Base-by-base conservation (phyloP, 805 yeast species). In the Yarrowia yakushimensis region DNA sequence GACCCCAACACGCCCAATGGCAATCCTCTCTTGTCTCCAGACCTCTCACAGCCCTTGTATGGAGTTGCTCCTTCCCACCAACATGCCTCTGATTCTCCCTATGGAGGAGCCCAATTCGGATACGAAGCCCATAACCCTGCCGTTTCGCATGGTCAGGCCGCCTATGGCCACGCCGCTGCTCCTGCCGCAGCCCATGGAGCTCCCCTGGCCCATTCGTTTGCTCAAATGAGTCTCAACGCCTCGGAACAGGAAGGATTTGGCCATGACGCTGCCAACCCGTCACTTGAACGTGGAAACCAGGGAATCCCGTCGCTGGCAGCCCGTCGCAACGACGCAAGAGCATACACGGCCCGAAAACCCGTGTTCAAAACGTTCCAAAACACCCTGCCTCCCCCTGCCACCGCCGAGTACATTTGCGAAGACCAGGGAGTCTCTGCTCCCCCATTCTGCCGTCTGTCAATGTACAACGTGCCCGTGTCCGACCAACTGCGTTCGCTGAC, bases 31-130 rank as follows among this genome's bases (percentile, higher is more conserved):
- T 9, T 48, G 55, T 22, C 55, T 3, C 37, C 55, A 13, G 34
- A 48, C 28, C 39, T 33, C 11, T n/a, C 39, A 12, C 87, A 96
- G 74, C 90, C 89, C 62, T 97, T 90, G n/a, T 91, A 87, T 79
- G 82, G 86, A 68, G 79, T 79, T 15, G 33, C 48, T 27, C 48
- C 48, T 17, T 15, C 13, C 10, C n/a, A n/a, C 9, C 48, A 43
- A 3, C 13, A 88, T n/a, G 48, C 46, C 2, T 27, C 83, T 60
- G 79, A 83, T 65, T 88, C 90, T 66, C 86, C 96, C 3, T 94
- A 94, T 74, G 86, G 82, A 66, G 99, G 99, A 76, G 99, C 94
- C 74, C 82, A 84, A 78, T 91, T 97, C 23, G 99, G 99, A 88
- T 94, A 94, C 73, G 90, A 55, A 22, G 34, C 48, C 20, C 33